These are phyloP conservation scores for Wickerhamomyces kurtzmanii DNA, from an alignment of 805 yeast genomes.

Conservation along the genomic window DNA sequence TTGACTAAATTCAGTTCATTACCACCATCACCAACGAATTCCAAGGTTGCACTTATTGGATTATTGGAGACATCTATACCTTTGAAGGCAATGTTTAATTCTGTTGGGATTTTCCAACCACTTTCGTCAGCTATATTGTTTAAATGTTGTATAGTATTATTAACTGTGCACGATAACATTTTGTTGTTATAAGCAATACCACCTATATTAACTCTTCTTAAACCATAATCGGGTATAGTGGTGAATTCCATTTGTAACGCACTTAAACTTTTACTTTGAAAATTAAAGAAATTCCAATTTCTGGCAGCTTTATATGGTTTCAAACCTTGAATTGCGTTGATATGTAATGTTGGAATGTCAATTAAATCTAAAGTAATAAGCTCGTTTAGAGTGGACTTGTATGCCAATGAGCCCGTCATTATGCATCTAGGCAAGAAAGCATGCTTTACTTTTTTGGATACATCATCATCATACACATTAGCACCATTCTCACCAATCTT, in stretches of 20 bases:
- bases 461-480: too few species aligned
- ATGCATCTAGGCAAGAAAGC: conserved; percentile 73
- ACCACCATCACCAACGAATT: conserved; percentile 19
- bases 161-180: conserved; percentile 44
- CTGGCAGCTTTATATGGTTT: conserved; percentile 90
- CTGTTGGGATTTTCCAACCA: conserved; percentile 72
- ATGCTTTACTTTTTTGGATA: too few species aligned
- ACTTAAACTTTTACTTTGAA: conserved; percentile 56
- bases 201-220: conserved; percentile 52
- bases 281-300: conserved; percentile 77
- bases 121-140: conserved; percentile 46
- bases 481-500: too few species aligned
- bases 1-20: conserved; percentile 58
- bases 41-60: conserved; percentile 23
- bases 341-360: conserved; percentile 44
- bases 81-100: conserved; percentile 33
- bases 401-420: too few species aligned
- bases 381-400: too few species aligned
- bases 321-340: conserved; percentile 87
- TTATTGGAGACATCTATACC: too few species aligned
- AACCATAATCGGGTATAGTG: conserved; percentile 68
- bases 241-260: conserved; percentile 79
- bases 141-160: conserved; percentile 44
- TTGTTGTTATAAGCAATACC: conserved; percentile 47
- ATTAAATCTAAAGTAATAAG: conserved; percentile 21